Base-by-base conservation (phyloP, 352 stramenopile genomes). In the Lagenidium sp. region DNA sequence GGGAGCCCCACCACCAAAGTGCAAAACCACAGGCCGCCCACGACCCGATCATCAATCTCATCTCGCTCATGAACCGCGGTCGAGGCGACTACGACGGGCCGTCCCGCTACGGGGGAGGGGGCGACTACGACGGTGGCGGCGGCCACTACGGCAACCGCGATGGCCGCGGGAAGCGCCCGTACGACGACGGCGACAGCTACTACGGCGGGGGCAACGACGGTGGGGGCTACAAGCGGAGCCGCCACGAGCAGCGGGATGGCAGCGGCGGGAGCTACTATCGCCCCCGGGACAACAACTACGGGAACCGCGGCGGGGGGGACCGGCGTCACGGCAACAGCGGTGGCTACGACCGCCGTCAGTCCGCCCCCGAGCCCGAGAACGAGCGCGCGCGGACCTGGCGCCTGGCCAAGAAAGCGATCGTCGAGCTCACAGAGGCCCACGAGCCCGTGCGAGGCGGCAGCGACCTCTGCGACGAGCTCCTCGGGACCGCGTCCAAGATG, bases 381-480 rank as follows among this genome's bases (percentile, higher is more conserved):
- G 74, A 90, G 36, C 57, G 68, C 30, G 74, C 71, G 29, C 71
- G 77, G 11, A 55, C 68, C 20, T 90, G 77, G 77, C 74, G 77
- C 6, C 47, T 90, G 36, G 60, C 70, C 23, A 86, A 87, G 50
- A 87, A 92, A 51, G 65, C 59, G 19, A 52, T 89, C 34, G 58
- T 92, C 28, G 74, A 89, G 49, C 60, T 89, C 2, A 67, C 72
- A 7, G 75, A 85, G 47, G 51, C 61, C 20, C 36, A 53, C 7
- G 64, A 68, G 36, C 67, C 63, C 23, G 57, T 68, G 2, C 37
- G 57, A 23, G 60, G 46, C 15, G n/a, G n/a, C n/a, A 16, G 42
- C 7, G 54, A 44, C 6, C 48, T 81, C 41, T 70, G 62, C 28
- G 70, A 84, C 12, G 62, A 84, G 20, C 43, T 86, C 19, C 41